Evolutionary conservation across 23 red algal genomes (phyloP), one percentile per base, ranked within the genome.

Genomic region (Gracilaria gracilis): DNA sequence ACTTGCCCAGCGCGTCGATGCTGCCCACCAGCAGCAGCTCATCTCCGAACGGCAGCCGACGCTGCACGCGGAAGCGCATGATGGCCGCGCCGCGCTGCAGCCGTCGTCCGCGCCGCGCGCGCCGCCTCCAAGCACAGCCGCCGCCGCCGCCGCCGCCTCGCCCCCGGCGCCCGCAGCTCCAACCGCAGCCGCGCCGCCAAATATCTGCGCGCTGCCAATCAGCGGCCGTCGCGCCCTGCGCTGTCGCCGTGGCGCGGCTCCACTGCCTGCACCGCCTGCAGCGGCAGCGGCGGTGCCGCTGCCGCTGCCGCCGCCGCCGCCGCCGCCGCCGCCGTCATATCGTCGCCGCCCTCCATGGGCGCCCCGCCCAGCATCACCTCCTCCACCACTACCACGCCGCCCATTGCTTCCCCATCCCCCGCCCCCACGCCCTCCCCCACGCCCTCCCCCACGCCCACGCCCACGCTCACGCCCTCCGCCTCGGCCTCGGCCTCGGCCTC

Each of bases 61-160:
- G 54, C 12, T 90, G 86, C 49, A 80, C 36, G 37, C 72, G 86
- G 86, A 80, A 65, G n/a, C 55, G 57, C 72, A 90, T 90, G 9
- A 48, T 50, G 23, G 39, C 35, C 11, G 34, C 23, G 42, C 28
- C 29, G 20, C 69, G 75, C 29, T 57, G 75, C 75, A 1, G 75
- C 75, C 75, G 35, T 12, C 1, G 48, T 31, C 3, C 48, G 37
- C 75, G 75, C 75, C 42, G 42, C 42, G 42, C 23, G 19, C 20
- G 55, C 55, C 55, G n/a, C 55, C 2, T 6, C 61, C 61, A 65
- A 7, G 61, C 61, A 24, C 25, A 24, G 24, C 24, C 61, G 61
- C 54, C 7, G 2, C 7, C 54, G 54, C 54, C 54, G 19, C 54
- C 55, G 20, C 55, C 55, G 55, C 80, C 20, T 33, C n/a, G 80